Evolutionary conservation across 495 filamentous ascomycete genomes (phyloP).

Genomic region (Neurospora discreta): DNA sequence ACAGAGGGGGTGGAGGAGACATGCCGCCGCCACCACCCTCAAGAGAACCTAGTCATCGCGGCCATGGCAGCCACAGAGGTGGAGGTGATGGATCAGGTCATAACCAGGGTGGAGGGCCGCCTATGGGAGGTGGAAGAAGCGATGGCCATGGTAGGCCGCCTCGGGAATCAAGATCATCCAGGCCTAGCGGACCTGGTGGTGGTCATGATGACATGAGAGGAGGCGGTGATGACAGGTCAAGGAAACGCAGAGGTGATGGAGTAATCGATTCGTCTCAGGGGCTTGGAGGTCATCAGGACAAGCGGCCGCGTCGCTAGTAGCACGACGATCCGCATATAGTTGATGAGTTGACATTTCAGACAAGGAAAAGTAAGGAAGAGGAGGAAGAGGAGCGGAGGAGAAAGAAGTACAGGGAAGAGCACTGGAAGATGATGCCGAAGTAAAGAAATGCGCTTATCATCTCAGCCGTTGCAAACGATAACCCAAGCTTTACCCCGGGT

Average conservation of each 20-base stretch:
- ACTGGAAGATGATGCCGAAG: neutral
- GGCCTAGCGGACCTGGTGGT: conserved; percentile 4
- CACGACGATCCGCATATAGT: neutral
- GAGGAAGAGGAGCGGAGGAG: neutral
- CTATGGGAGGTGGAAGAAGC: conserved; percentile 2
- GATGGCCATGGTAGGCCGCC: conserved; percentile 9
- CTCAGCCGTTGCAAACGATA: neutral
- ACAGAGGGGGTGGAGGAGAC: conserved; percentile 9
- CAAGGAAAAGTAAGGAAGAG: neutral
- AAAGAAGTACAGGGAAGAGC: neutral
- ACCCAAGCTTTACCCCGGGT: neutral
- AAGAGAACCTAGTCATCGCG: conserved; percentile 13
- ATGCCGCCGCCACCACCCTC: conserved; percentile 14
- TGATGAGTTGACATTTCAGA: neutral
- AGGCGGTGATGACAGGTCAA: conserved; percentile 15
- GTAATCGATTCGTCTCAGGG: conserved; percentile 4
- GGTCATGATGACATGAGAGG: conserved; percentile 10
- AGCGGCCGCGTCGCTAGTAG: conserved; percentile 20
- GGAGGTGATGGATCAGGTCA: conserved; percentile 1
- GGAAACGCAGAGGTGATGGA: conserved; percentile 24
- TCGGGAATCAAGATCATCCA: conserved; percentile 17
- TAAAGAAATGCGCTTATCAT: neutral
- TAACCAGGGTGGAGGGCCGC: neutral
- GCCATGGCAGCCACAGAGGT: conserved; percentile 12
- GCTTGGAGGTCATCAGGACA: conserved; percentile 16